Evolutionary conservation across 2,329 filamentous ascomycete species (phyloP).

Genomic region (Xylariaceae sp.): DNA sequence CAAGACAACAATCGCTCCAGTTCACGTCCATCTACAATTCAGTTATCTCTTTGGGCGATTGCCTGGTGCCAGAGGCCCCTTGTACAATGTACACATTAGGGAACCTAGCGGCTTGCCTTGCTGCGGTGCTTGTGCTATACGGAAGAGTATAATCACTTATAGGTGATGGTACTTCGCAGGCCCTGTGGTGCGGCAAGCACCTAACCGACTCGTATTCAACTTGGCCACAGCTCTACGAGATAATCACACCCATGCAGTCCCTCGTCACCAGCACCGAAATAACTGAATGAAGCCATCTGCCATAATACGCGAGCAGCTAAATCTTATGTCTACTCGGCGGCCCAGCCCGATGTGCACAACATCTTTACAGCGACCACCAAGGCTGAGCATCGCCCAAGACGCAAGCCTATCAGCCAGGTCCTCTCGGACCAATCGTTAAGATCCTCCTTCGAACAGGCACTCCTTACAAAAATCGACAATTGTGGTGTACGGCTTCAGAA

Average conservation of each 20-base stretch:
- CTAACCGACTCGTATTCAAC: conserved; percentile 11
- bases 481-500: conserved; percentile 8
- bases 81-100: no score
- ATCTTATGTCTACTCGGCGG: conserved; percentile 1
- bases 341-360: neutral
- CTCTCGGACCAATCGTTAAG: conserved; percentile 2
- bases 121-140: no score
- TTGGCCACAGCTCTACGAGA: conserved; percentile 8
- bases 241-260: neutral
- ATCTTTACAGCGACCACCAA: conserved; percentile 2
- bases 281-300: conserved; percentile 7
- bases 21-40: no score
- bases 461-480: neutral
- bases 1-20: no score
- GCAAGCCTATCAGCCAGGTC: conserved; percentile 1
- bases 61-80: no score
- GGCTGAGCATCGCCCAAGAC: neutral
- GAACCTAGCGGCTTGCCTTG: no score
- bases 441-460: neutral
- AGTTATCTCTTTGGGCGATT: no score
- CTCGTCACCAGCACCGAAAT: no score
- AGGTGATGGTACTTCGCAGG: no score
- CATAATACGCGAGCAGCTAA: conserved; percentile 1
- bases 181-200: conserved; percentile 6
- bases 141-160: no score